Conservation (phyloP, 2,329 filamentous ascomycete genomes). For the Alternaria dauci region DNA sequence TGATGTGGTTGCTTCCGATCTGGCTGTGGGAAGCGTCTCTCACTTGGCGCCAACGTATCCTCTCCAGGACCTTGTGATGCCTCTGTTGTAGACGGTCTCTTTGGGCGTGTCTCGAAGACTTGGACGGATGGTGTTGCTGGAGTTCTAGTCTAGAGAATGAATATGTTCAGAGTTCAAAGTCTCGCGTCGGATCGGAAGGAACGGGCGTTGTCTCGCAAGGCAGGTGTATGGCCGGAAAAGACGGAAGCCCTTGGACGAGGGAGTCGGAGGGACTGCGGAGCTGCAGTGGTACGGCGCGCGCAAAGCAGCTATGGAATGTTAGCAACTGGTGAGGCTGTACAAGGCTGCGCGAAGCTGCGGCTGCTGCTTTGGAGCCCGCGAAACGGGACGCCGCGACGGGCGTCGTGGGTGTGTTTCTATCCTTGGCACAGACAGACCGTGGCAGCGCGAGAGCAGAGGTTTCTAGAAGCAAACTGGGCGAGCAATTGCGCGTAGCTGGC, state of each 20-base stretch:
- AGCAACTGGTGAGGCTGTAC: slow-evolving; percentile 16
- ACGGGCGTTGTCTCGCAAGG: slow-evolving; percentile 2
- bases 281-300: too few species aligned
- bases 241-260: too few species aligned
- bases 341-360: slow-evolving; percentile 12
- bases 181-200: not conserved
- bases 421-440: not conserved
- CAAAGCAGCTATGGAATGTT: slow-evolving; percentile 11
- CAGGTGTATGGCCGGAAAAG: not conserved
- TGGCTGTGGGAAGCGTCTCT: not conserved
- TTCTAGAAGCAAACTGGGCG: not conserved
- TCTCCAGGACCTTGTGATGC: not conserved
- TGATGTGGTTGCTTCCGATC: not conserved
- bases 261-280: too few species aligned
- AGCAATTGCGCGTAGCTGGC: not conserved
- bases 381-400: not conserved
- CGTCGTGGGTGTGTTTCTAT: not conserved
- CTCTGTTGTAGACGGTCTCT: not conserved
- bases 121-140: too few species aligned
- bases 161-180: not conserved
- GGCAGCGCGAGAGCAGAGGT: not conserved
- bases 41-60: not conserved
- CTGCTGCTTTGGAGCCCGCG: not conserved
- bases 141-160: too few species aligned
- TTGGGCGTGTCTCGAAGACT: too few species aligned